These are phyloP conservation scores for Jamesozyma lodderae DNA, from an alignment of 805 yeast genomes.

Conservation along the genomic window DNA sequence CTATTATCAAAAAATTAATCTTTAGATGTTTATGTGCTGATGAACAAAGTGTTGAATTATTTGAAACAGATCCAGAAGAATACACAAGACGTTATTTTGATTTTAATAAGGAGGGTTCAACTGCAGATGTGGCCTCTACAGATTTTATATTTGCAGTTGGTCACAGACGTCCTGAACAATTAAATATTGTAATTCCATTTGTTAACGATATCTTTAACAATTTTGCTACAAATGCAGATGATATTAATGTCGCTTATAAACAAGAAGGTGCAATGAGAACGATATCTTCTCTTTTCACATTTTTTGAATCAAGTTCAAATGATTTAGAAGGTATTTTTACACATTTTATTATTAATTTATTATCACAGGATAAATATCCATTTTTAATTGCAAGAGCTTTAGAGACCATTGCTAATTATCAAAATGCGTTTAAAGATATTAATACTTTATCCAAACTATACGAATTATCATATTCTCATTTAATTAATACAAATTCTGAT, in stretches of 20 bases:
- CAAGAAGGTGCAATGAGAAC: slow-evolving; percentile 79
- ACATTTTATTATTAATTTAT: slow-evolving; percentile 53
- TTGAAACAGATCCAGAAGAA: slow-evolving; percentile 76
- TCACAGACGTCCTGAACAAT: slow-evolving; percentile 44
- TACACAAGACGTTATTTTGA: slow-evolving; percentile 69
- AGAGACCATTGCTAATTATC: slow-evolving; percentile 43
- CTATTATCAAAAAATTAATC: slow-evolving; percentile 57
- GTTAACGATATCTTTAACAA: slow-evolving; percentile 40
- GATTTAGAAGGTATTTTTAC: slow-evolving; percentile 62
- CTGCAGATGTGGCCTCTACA: slow-evolving; percentile 77
- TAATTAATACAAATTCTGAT: slow-evolving; percentile 34
- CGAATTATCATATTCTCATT: slow-evolving; percentile 35
- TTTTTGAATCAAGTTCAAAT: slow-evolving; percentile 20
- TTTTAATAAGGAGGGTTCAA: slow-evolving; percentile 48
- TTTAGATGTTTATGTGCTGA: slow-evolving; percentile 69
- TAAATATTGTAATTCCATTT: slow-evolving; percentile 47
- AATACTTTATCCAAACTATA: slow-evolving; percentile 33
- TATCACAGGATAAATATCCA: slow-evolving; percentile 42
- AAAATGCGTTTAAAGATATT: slow-evolving; percentile 31
- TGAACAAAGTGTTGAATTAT: slow-evolving; percentile 55
- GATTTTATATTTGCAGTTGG: slow-evolving; percentile 60
- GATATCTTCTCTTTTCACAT: slow-evolving; percentile 55
- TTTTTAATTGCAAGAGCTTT: slow-evolving; percentile 66
- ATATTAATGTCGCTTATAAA: slow-evolving; percentile 42
- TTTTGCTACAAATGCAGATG: slow-evolving; percentile 28